phyloP scores from a whole-genome alignment of 345 rosid species.

The Dipteronia dyeriana region DNA sequence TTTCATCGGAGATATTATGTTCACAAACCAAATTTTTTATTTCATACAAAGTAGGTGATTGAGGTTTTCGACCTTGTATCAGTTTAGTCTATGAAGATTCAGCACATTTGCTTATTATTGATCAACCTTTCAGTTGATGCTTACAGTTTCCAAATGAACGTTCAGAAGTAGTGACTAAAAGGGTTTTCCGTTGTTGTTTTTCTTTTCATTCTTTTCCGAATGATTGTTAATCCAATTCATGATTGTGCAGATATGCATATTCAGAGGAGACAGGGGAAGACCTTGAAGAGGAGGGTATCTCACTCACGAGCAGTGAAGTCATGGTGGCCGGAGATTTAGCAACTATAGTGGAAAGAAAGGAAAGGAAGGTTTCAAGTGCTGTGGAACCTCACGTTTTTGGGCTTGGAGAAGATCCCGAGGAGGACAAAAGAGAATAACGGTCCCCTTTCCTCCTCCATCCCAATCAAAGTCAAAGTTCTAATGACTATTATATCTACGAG shows the following conservation, averaged over 20 bases:
- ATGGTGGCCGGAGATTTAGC: constrained; percentile 35
- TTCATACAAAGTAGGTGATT: neutral
- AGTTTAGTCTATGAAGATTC: neutral
- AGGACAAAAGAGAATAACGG: constrained; percentile 37
- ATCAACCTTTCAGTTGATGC: neutral
- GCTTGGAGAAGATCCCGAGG: constrained; percentile 35
- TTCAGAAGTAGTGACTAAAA: neutral
- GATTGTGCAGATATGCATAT: constrained; percentile 36
- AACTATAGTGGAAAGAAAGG: constrained; percentile 43
- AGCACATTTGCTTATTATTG: neutral
- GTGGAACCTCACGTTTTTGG: constrained; percentile 35
- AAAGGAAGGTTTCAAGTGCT: constrained; percentile 26
- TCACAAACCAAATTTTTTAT: too few relatives aligned
- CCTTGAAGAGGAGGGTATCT: constrained; percentile 38
- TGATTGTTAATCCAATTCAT: constrained; percentile 7
- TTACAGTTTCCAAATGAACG: neutral
- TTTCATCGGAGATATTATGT: too few relatives aligned
- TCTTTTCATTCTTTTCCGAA: neutral
- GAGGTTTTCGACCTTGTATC: neutral
- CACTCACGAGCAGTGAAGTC: constrained; percentile 31
- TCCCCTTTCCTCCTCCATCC: neutral
- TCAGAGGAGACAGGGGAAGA: constrained; percentile 42
- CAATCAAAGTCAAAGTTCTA: neutral
- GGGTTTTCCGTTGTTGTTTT: neutral
- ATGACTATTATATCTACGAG: neutral